Conservation (phyloP, 805 yeast genomes). For the Saturnispora hagleri region DNA sequence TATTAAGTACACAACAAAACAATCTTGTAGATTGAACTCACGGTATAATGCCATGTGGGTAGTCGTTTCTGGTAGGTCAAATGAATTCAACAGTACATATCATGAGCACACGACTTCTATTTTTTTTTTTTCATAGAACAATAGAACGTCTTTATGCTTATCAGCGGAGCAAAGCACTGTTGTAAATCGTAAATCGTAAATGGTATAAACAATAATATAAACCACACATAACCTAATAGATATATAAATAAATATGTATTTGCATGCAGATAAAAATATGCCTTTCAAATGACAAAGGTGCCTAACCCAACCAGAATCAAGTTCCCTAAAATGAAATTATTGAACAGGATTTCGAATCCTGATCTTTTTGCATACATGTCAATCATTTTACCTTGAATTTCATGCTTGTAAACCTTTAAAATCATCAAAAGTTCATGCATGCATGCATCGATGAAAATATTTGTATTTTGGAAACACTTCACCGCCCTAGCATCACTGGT, state of each 20-base stretch:
- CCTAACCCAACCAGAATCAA: conserved; percentile 31
- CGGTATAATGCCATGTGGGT: too few relatives aligned
- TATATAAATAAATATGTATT: neutral
- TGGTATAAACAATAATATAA: neutral
- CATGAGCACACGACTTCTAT: neutral
- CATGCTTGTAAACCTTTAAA: conserved; percentile 26
- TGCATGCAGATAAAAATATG: neutral
- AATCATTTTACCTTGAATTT: conserved; percentile 23
- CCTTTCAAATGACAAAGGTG: conserved; percentile 25
- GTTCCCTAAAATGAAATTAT: conserved; percentile 31
- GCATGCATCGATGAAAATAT: conserved; percentile 23
- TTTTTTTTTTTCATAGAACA: neutral
- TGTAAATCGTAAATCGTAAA: neutral
- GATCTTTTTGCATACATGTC: conserved; percentile 25
- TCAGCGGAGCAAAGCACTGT: neutral
- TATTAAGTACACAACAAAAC: too few relatives aligned
- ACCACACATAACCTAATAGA: neutral
- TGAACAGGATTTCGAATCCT: conserved; percentile 29
- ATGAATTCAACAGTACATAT: neutral
- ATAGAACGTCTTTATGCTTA: neutral
- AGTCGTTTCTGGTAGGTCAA: neutral
- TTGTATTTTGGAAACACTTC: conserved; percentile 22
- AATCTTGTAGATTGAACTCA: too few relatives aligned
- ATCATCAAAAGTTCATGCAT: conserved; percentile 23
- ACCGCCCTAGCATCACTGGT: conserved; percentile 10